Evolutionary conservation across 352 stramenopile species (phyloP).

Genomic region (Pythium periplocum): DNA sequence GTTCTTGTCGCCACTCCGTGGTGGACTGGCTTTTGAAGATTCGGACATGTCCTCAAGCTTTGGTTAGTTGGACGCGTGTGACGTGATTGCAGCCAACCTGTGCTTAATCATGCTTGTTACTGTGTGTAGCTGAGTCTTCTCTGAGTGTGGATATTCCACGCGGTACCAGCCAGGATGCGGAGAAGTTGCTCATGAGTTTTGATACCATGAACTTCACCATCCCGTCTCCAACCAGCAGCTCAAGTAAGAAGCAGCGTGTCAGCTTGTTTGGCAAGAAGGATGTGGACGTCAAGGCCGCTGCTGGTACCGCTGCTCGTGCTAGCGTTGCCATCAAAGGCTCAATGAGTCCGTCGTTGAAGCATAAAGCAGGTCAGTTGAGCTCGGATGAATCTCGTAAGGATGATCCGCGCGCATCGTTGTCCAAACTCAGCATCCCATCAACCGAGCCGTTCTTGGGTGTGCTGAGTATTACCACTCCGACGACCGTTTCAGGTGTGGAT

Average conservation of each 20-base stretch:
- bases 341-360: slow-evolving; percentile 28
- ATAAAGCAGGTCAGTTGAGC: slow-evolving; percentile 21
- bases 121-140: slow-evolving; percentile 40
- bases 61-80: slow-evolving; percentile 53
- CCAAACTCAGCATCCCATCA: slow-evolving; percentile 24
- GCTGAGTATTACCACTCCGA: slow-evolving; percentile 31
- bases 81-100: slow-evolving; percentile 17
- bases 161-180: slow-evolving; percentile 34
- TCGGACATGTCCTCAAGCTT: slow-evolving; percentile 60
- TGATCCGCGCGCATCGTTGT: slow-evolving; percentile 19
- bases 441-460: slow-evolving; percentile 37
- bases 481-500: slow-evolving; percentile 1
- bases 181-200: slow-evolving; percentile 86
- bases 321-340: slow-evolving; percentile 15
- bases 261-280: slow-evolving; percentile 38
- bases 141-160: slow-evolving; percentile 29
- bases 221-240: slow-evolving; percentile 65
- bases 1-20: slow-evolving; percentile 49
- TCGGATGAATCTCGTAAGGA: slow-evolving; percentile 37
- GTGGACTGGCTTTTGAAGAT: slow-evolving; percentile 44
- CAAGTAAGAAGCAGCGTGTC: slow-evolving; percentile 40
- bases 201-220: slow-evolving; percentile 84
- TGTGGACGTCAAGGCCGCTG: neutral
- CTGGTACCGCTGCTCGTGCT: neutral
- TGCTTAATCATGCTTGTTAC: slow-evolving; percentile 13